phyloP scores from a whole-genome alignment of 2,329 filamentous ascomycete genomes.

The Cladosporium halotolerans region DNA sequence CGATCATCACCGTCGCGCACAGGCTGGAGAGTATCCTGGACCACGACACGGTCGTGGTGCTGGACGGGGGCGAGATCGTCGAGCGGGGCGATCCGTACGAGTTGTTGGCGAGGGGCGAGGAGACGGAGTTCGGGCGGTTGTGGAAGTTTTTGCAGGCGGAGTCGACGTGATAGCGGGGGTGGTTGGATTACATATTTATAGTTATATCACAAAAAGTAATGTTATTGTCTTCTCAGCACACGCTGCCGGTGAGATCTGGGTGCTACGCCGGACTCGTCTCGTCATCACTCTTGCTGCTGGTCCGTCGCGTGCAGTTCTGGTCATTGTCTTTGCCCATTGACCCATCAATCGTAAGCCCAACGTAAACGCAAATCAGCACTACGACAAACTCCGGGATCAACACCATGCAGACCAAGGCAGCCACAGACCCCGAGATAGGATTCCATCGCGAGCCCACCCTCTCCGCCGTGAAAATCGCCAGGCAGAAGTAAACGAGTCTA shows the following conservation, averaged over 20 bases:
- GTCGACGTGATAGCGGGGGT: not conserved
- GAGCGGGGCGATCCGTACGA: conserved; percentile 31
- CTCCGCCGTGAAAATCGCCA: not conserved
- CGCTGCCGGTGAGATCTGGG: no score
- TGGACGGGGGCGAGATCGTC: conserved; percentile 45
- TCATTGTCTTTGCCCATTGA: not conserved
- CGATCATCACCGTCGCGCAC: conserved; percentile 54
- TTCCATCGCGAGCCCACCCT: not conserved
- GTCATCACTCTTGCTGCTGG: no score
- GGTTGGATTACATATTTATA: no score
- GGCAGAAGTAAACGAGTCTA: conserved; percentile 1
- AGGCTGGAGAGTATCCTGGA: conserved; percentile 51
- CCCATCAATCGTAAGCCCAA: not conserved
- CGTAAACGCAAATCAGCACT: not conserved
- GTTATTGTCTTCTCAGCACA: no score
- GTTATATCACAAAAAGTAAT: no score
- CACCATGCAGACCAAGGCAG: conserved; percentile 4
- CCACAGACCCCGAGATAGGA: not conserved
- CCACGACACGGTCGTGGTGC: conserved; percentile 47
- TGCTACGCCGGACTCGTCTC: no score
- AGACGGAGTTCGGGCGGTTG: conserved; percentile 3
- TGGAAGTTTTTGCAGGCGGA: conserved; percentile 10
- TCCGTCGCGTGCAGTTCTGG: no score
- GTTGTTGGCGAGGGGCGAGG: conserved; percentile 15
- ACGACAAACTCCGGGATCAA: not conserved